Evolutionary conservation across 2,329 filamentous ascomycete species (phyloP).

Genomic region (Hawksworthiomyces lignivorus): DNA sequence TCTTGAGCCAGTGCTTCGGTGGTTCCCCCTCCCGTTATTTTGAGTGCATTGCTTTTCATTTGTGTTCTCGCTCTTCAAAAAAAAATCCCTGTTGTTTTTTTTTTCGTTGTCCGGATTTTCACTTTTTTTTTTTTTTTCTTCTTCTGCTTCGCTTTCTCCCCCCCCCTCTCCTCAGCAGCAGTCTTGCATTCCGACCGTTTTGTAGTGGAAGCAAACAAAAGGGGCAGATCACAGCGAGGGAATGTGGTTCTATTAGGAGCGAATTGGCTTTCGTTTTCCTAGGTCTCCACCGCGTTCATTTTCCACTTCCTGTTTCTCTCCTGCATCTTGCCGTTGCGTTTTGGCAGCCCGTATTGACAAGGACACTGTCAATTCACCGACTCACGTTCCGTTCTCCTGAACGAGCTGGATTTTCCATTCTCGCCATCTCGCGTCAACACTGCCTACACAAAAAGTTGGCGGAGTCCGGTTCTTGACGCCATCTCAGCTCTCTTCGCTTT

Average conservation of each 20-base stretch:
- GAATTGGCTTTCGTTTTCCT: conserved; percentile 2
- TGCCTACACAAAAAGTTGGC: no score
- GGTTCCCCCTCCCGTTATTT: neutral
- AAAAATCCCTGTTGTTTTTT: conserved; percentile 1
- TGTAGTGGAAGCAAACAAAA: no score
- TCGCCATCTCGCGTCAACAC: no score
- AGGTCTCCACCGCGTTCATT: conserved; percentile 4
- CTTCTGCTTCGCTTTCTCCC: neutral
- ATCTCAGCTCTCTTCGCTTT: no score
- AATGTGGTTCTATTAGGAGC: neutral
- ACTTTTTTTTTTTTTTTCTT: neutral
- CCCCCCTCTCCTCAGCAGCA: no score
- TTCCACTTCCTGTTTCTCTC: conserved; percentile 6
- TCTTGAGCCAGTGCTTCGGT: neutral
- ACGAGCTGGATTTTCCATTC: no score
- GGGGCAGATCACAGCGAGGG: neutral
- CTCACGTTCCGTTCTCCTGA: no score
- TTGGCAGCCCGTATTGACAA: no score
- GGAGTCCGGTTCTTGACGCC: no score
- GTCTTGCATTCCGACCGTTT: no score
- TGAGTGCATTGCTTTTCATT: conserved; percentile 1
- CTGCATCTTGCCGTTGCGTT: conserved; percentile 3
- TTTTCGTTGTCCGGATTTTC: neutral
- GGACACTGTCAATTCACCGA: no score
- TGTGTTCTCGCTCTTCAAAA: no score